Evolutionary conservation across 768 basidiomycete genomes (phyloP), one percentile per base, ranked within the genome.

Genomic region (Hortiboletus campestris): DNA sequence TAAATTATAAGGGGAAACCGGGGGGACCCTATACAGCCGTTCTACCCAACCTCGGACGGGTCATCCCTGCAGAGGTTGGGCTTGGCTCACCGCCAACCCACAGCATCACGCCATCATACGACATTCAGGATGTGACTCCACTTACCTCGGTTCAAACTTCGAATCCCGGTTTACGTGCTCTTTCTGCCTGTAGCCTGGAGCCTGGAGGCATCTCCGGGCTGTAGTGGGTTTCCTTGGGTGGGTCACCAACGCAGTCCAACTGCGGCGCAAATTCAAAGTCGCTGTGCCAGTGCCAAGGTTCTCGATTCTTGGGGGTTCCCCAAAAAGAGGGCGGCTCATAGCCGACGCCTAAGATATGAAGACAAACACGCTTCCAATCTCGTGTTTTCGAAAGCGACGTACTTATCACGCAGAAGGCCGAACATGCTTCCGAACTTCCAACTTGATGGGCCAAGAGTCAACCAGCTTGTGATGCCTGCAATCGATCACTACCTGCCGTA

Each of bases 401-500:
- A 31, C 29, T 8, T 1, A n/a, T n/a, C 7, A 1, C 31, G 12
- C 10, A 12, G 32, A 13, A 13, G 49, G 28, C 8, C 12, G 54
- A 3, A 22, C 20, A 43, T 35, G 52, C 36, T 46, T 57, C 12
- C 22, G 36, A 46, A 44, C 7, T 13, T 35, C 13, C 12, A 11
- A 13, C 19, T n/a, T n/a, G 29, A 46, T 49, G 20, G 31, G 53
- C 57, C 63, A 61, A 65, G 61, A 55, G 61, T 46, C 53, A 55
- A n/a, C n/a, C n/a, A 60, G 57, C 39, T 47, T 50, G 29, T 11
- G 22, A 32, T 4, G 29, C n/a, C n/a, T 31, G 40, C 4, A 17
- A 32, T 19, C 42, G 19, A 62, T 49, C 46, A 63, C 58, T 61
- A 61, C 63, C 63, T 61, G 53, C 53, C 56, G 14, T 29, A 55